Base-by-base conservation (phyloP, 225 moss, liverwort and hornwort species). In the Marchantia paleacea region DNA sequence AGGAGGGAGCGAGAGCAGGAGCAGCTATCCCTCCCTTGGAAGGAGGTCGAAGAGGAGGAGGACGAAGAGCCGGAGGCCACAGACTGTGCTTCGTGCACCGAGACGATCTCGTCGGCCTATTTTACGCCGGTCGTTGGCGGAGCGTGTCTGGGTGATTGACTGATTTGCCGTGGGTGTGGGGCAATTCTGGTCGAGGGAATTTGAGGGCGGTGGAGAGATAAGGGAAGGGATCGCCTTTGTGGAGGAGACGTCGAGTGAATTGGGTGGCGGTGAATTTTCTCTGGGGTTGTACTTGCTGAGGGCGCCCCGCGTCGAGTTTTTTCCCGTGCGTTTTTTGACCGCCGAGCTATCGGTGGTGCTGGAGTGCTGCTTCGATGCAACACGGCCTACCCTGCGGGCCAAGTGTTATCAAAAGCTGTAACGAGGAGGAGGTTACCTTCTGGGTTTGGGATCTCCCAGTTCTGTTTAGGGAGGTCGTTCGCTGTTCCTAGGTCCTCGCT, bases 1-100 rank as follows among this genome's bases (percentile, higher is more conserved):
- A 7, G 22, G 62, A 10, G 62, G 9, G 58, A 58, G 58, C 16
- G 7, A 20, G 20, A 20, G 58, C 4, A 58, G 58, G 58, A 20
- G 15, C 20, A 74, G 74, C 74, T 14, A 54, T 74, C 54, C 55
- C 74, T 74, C 54, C 55, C 54, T 54, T n/a, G 24, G 72, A 10
- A 25, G 72, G 7, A 19, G 72, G 24, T 30, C 1, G 3, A 48
- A 48, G 19, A 0, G 2, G n/a, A 39, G 39, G 39, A 39, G 39
- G 39, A 39, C 39, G 39, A 2, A 39, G 39, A 39, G 39, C 39
- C 39, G 39, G 3, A 39, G 39, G n/a, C n/a, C n/a, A n/a, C n/a
- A 39, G 39, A 39, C 39, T 39, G 39, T 39, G 39, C 39, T 5
- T 5, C 5, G 39, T 39, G 39, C 39, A 39, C 39, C 39, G 39